Base-by-base conservation (phyloP, 495 filamentous ascomycete genomes). In the Podospora anserina region DNA sequence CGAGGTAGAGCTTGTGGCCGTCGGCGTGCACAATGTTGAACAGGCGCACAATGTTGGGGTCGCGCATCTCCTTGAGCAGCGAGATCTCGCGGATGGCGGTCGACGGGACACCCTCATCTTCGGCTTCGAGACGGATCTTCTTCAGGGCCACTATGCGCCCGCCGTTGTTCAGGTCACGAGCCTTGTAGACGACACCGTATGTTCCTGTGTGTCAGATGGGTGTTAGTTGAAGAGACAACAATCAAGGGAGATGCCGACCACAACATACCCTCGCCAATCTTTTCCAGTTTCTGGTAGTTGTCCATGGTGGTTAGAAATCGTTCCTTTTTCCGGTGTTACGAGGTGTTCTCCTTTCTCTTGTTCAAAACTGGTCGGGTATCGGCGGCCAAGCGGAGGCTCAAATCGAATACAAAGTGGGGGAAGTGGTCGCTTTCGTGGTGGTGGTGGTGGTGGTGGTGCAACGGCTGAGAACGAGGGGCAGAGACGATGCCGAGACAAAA, bases 261-360 rank as follows among this genome's bases (percentile, higher is more conserved):
- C 49, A 28, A 79, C 79, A 75, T 79, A 97, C 95, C 95, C 86
- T 99, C 95, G 74, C 95, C 95, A 80, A 99, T 96, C 83, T 99
- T 99, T 85, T 99, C 95, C 68, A 99, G 90, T 83, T 97, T 97
- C 84, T 98, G 93, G 80, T 99, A 99, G 79, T 97, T 97, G 78
- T 99, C 95, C 95, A 99, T 99, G 71, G 68, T 65, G 59, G 66
- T 66, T 64, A 64, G 57, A n/a, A 28, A 23, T 53, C 18, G n/a
- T 44, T 23, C 39, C 39, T 20, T 62, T 26, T 16, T 39, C 53
- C 32, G 63, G 49, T 61, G 28, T 56, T 28, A 49, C 49, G 44
- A 59, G 20, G 5, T 49, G 15, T 49, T 49, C 39, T 49, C 39
- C 39, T 49, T 49, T 11, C 39, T 49, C 15, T 11, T 27, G 9